phyloP scores from a whole-genome alignment of 2,329 filamentous ascomycete genomes.

The Hymenoscyphus fructigenus region DNA sequence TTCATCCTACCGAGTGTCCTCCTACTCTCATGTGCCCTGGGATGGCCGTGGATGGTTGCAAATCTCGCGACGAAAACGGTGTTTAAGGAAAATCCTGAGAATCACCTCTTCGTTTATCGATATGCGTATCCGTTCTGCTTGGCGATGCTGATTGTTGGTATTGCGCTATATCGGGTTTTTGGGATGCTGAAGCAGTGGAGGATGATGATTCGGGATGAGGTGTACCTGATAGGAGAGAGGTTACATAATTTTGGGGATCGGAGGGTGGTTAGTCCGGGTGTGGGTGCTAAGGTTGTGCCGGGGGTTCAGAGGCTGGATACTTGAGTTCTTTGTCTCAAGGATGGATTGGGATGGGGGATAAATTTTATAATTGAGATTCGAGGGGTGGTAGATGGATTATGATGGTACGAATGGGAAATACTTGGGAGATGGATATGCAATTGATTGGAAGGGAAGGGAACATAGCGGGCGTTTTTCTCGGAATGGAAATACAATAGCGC shows the following conservation, averaged over 20 bases:
- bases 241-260: slow-evolving; percentile 84
- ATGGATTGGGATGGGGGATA: neutral
- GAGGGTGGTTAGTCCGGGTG: slow-evolving; percentile 22
- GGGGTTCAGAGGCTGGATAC: slow-evolving; percentile 32
- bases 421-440: neutral
- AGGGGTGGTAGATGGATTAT: neutral
- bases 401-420: neutral
- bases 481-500: too few species aligned
- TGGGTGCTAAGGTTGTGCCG: slow-evolving; percentile 14
- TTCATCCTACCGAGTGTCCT: slow-evolving; percentile 76
- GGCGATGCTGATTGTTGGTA: slow-evolving; percentile 40
- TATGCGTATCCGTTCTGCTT: slow-evolving; percentile 70
- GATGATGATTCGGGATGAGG: slow-evolving; percentile 83
- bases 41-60: slow-evolving; percentile 62
- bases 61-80: slow-evolving; percentile 46
- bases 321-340: slow-evolving; percentile 11
- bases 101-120: slow-evolving; percentile 47
- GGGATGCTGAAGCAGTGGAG: slow-evolving; percentile 73
- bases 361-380: neutral
- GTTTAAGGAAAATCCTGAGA: slow-evolving; percentile 29
- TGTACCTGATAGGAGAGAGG: slow-evolving; percentile 91
- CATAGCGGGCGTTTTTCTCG: neutral
- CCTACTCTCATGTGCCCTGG: slow-evolving; percentile 61
- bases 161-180: slow-evolving; percentile 54
- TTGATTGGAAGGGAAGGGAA: neutral